Conservation (phyloP, 768 basidiomycete genomes). For the Pilatotrama ljubarskyi region DNA sequence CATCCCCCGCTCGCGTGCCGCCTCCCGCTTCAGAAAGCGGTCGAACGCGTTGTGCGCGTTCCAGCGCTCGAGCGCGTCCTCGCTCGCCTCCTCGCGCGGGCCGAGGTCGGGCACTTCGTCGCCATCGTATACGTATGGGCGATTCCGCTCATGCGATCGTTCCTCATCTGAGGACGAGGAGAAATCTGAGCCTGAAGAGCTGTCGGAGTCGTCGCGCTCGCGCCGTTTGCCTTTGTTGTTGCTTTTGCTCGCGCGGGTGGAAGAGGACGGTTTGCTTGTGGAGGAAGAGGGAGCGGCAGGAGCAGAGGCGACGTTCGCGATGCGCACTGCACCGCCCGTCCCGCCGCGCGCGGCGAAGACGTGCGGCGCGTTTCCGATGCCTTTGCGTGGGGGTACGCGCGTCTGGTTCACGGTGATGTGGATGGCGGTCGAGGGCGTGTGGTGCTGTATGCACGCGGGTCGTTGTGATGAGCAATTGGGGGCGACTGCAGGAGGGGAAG, state of each 20-base stretch:
- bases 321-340: constrained; percentile 23
- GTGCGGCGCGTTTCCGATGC: constrained; percentile 59
- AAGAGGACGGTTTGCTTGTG: constrained; percentile 1
- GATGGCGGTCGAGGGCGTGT: constrained; percentile 49
- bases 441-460: constrained; percentile 54
- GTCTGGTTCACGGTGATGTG: constrained; percentile 65
- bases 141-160: background rate
- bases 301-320: constrained; percentile 22
- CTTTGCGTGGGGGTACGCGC: constrained; percentile 53
- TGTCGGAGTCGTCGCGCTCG: background rate
- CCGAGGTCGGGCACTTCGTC: constrained; percentile 17
- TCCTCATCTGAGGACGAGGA: background rate
- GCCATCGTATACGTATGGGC: background rate
- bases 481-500: background rate
- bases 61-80: constrained; percentile 29
- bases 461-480: background rate
- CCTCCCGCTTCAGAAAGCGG: constrained; percentile 30
- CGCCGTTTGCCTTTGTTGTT: background rate
- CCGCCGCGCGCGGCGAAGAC: constrained; percentile 50
- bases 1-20: constrained; percentile 21
- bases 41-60: constrained; percentile 29
- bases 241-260: background rate
- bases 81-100: constrained; percentile 13
- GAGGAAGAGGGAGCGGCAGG: background rate
- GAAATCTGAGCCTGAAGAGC: background rate